Evolutionary conservation across 2,329 filamentous ascomycete genomes (phyloP).

Genomic region (Ophiostoma novo-ulmi): DNA sequence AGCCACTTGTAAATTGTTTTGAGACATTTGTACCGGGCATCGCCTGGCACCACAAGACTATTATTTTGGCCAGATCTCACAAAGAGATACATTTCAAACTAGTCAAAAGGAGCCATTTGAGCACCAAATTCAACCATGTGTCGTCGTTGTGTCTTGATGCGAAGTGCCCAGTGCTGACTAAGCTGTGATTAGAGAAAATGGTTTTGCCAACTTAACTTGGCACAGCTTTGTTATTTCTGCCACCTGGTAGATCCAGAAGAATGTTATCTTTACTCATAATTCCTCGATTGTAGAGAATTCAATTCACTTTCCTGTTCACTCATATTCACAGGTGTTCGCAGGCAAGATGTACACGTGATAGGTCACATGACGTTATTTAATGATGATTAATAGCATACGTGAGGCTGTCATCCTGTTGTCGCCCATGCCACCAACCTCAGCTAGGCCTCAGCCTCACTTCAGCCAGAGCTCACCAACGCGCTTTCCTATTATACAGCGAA

Average conservation of each 20-base stretch:
- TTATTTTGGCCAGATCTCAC: constrained; percentile 1
- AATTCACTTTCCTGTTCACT: background rate
- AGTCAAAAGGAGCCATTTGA: background rate
- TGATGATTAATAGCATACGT: background rate
- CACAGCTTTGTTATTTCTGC: background rate
- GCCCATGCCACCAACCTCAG: background rate
- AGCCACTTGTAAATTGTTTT: constrained; percentile 42
- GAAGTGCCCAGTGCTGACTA: background rate
- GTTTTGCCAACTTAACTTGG: background rate
- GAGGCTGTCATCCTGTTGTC: background rate
- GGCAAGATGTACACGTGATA: background rate
- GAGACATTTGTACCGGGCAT: background rate
- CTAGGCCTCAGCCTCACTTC: background rate
- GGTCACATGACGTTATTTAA: background rate
- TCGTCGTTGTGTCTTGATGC: background rate
- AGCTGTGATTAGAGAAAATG: background rate
- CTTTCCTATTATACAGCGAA: background rate
- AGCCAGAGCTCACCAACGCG: background rate
- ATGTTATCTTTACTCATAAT: too few species aligned
- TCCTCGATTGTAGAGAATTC: background rate
- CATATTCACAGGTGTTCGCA: background rate
- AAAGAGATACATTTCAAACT: background rate
- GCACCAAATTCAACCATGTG: background rate
- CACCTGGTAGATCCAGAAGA: background rate
- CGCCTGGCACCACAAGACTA: background rate